Evolutionary conservation across 148 eudicot genomes (phyloP), one percentile per base, ranked within the genome.

Genomic region (Fagopyrum tataricum): DNA sequence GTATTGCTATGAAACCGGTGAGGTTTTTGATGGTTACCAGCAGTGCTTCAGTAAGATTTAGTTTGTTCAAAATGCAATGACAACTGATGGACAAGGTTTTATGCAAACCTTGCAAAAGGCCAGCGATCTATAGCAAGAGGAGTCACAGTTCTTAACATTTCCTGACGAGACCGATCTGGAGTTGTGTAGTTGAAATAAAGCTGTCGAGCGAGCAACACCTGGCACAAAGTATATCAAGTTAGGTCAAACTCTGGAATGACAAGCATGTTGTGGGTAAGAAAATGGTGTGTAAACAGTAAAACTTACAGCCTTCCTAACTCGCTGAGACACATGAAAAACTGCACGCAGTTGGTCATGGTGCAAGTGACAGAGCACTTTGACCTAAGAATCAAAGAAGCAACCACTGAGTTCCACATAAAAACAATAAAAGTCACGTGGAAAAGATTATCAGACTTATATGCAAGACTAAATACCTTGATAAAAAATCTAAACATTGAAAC

Each of bases 321-420:
- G 85, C 82, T 84, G 87, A 41, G 92, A 95, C 62, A 95, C 99
- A 80, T 95, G 99, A 81, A 95, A 92, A 56, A 86, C 94, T 55
- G 96, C 86, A 78, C 81, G 86, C 52, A 95, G 86, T 77, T 95
- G 99, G 77, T 95, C 97, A 79, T 95, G 99, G 81, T 95, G 97
- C 82, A 95, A 81, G 80, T 92, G 92, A 80, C 99, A 95, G 24
- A 95, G 84, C 78, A 95, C 79, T 74, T 89, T 88, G 51, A 95
- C 91, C 99, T 94, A 75, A 31, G 1, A 31, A 62, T 18, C 79
- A 20, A 67, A 79, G 67, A 76, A n/a, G 43, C 72, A 26, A 7
- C 18, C 68, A 43, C 23, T 56, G 31, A 56, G 62, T 18, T 18
- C 20, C 62, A 56, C 8, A 20, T n/a, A n/a, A 51, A 59, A 11